Evolutionary conservation across 2,329 filamentous ascomycete genomes (phyloP).

Genomic region (Corinectria fuckeliana): DNA sequence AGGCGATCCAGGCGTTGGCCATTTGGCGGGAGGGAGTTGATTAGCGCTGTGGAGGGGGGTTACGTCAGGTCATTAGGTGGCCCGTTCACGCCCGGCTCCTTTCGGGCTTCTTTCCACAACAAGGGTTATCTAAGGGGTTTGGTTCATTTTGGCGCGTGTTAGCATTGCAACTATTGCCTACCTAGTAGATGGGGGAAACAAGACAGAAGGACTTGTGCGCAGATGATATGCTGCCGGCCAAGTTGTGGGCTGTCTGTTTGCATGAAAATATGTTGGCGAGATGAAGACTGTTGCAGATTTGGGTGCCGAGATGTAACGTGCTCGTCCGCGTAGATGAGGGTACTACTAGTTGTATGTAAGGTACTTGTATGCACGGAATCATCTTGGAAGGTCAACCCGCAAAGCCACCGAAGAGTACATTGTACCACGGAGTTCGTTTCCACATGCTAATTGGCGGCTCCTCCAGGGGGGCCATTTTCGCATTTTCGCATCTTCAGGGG

Average conservation of each 20-base stretch:
- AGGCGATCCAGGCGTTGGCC: not conserved
- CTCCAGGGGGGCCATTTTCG: not conserved
- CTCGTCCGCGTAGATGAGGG: too few relatives aligned
- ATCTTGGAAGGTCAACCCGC: not conserved
- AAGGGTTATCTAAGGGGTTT: not conserved
- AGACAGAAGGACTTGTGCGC: not conserved
- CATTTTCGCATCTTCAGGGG: conserved; percentile 1
- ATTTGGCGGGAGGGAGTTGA: not conserved
- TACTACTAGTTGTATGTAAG: not conserved
- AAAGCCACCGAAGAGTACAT: not conserved
- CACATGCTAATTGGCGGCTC: conserved; percentile 19
- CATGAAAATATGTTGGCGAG: not conserved
- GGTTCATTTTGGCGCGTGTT: too few relatives aligned
- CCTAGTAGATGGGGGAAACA: not conserved
- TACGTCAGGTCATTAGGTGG: not conserved
- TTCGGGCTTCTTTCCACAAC: not conserved
- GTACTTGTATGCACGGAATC: not conserved
- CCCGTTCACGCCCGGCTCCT: not conserved
- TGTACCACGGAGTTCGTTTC: not conserved
- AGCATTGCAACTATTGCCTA: too few relatives aligned
- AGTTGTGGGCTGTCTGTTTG: not conserved
- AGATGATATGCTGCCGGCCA: not conserved
- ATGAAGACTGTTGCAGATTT: not conserved
- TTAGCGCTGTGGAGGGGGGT: not conserved
- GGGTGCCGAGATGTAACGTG: too few relatives aligned